Base-by-base conservation (phyloP, 768 basidiomycete genomes). In the Pleurotus pulmonarius region DNA sequence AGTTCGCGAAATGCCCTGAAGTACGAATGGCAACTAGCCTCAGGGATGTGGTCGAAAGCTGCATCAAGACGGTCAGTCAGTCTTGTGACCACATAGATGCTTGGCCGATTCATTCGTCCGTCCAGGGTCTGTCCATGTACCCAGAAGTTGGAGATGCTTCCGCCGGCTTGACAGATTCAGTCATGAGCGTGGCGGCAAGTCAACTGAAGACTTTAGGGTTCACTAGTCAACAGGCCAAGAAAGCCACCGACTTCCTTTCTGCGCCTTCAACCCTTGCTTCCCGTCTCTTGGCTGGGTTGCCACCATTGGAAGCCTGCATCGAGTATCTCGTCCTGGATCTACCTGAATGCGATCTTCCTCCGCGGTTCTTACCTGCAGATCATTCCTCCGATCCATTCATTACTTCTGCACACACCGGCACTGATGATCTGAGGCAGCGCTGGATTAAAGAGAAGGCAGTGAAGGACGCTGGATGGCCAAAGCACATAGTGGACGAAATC, bases 331-430 rank as follows among this genome's bases (percentile, higher is more conserved):
- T 96, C 45, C 76, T 96, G 18, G 83, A 91, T 62, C 66, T 90
- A 4, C 89, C 94, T 0, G 94, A 98, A 73, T 87, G 90, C 56
- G 94, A 96, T 62, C 79, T 97, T 4, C 95, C 95, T 0, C 65
- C 75, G 49, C 80, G 81, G 24, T 92, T 92, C 67, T 69, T 90
- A 13, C 83, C 87, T 3, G 66, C 75, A 8, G 69, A 69, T n/a
- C 87, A 85, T 61, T 83, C 87, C 2, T 89, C 87, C 0, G 79
- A 83, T 61, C 73, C 89, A 1, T 90, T 92, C 66, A 70, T 92
- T 58, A 83, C 82, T 12, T 81, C 85, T 3, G 74, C 77, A 3
- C 85, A 90, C 67, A 75, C 83, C 16, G 87, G 88, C 0, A 69
- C 72, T 3, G 81, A 83, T 46, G 78, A 84, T 60, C 68, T 94